Conservation (phyloP, 306 rosid species). For the Ziziphus jujuba region DNA sequence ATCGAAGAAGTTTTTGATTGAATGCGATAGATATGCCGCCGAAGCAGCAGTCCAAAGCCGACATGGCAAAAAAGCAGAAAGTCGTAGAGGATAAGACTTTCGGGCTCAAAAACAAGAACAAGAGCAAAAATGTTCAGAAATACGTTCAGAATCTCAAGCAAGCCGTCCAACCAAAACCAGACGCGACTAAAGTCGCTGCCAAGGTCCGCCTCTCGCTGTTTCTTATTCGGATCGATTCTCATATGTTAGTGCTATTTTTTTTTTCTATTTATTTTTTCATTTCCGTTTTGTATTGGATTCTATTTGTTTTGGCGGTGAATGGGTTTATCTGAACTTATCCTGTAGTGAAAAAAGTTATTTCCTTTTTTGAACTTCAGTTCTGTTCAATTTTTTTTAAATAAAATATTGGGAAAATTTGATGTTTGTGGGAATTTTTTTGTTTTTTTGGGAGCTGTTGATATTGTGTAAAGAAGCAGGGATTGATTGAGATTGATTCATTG, state of each 20-base stretch:
- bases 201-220: conserved; percentile 46
- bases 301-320: conserved; percentile 7
- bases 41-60: conserved; percentile 73
- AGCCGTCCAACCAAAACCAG: conserved; percentile 67
- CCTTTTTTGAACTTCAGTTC: background rate
- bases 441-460: background rate
- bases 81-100: conserved; percentile 94
- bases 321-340: background rate
- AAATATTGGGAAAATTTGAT: background rate
- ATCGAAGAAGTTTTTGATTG: background rate
- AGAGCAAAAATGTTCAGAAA: conserved; percentile 85
- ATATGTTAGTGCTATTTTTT: background rate
- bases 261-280: background rate
- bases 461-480: background rate
- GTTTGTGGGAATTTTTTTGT: background rate
- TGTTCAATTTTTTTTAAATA: background rate
- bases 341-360: background rate
- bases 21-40: conserved; percentile 77
- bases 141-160: conserved; percentile 78
- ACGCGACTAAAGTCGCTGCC: conserved; percentile 55
- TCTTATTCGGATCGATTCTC: background rate
- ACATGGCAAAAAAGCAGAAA: conserved; percentile 94
- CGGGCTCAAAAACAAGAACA: conserved; percentile 92
- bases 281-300: background rate
- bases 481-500: conserved; percentile 8